phyloP scores from a whole-genome alignment of 805 yeast species.

The Metschnikowia baotianmanensis region DNA sequence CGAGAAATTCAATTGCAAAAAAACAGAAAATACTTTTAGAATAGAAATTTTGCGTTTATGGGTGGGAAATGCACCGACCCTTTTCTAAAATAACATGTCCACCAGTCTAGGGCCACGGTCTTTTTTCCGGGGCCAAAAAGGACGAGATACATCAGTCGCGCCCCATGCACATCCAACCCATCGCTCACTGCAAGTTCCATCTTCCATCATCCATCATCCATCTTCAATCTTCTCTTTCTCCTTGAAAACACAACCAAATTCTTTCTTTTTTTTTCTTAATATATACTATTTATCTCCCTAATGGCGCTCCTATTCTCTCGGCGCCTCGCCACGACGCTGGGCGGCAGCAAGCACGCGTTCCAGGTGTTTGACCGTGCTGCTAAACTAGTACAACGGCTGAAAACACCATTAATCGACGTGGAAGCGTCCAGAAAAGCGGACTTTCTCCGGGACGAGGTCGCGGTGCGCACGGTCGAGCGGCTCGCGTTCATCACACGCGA shows the following conservation, averaged over 20 bases:
- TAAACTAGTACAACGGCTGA: constrained; percentile 59
- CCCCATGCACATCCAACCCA: too few relatives aligned
- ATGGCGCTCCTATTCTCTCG: background rate
- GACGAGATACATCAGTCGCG: too few relatives aligned
- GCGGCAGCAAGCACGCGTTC: constrained; percentile 23
- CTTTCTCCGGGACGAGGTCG: constrained; percentile 72
- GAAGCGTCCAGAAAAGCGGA: constrained; percentile 56
- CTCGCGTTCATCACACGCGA: constrained; percentile 67
- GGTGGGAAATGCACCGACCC: too few relatives aligned
- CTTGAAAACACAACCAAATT: background rate
- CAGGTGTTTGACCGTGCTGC: constrained; percentile 58
- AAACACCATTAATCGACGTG: constrained; percentile 46
- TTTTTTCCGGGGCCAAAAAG: too few relatives aligned
- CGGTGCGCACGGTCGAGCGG: constrained; percentile 69
- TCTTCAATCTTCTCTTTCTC: too few relatives aligned
- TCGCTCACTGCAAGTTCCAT: too few relatives aligned
- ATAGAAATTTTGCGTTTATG: too few relatives aligned
- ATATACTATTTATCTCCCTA: background rate
- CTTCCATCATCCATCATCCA: background rate
- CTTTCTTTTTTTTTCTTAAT: background rate
- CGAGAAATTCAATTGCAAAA: too few relatives aligned
- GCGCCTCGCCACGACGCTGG: constrained; percentile 15
- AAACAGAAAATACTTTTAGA: too few relatives aligned
- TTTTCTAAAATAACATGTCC: too few relatives aligned
- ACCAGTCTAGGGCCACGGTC: too few relatives aligned